Percentiles rank a stretch among this genome's conserved stretches.
These are phyloP conservation scores for Tetrapisispora fleetii DNA, from an alignment of 805 yeast species.

Conservation along the genomic window DNA sequence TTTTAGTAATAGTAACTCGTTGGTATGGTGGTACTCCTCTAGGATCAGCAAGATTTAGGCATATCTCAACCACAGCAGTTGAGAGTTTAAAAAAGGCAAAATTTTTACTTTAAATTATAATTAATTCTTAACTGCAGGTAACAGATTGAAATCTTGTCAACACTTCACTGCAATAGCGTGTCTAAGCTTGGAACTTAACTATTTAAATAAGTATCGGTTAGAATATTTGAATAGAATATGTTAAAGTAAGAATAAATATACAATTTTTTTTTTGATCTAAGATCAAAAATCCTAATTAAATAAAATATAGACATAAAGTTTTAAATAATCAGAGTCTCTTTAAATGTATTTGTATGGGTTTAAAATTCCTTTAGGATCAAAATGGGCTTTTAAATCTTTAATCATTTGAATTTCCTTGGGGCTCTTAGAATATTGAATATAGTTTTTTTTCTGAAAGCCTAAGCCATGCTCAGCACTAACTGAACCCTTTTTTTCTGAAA, in stretches of 20 bases:
- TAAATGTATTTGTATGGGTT: slow-evolving; percentile 89
- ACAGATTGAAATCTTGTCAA: too few relatives aligned
- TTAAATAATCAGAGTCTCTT: not conserved
- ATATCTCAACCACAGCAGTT: slow-evolving; percentile 47
- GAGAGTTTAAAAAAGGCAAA: slow-evolving; percentile 33
- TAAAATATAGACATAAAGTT: not conserved
- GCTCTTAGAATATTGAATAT: slow-evolving; percentile 75
- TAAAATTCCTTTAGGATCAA: slow-evolving; percentile 85
- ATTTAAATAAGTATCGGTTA: too few relatives aligned
- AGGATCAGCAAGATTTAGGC: slow-evolving; percentile 63
- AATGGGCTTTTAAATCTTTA: slow-evolving; percentile 66
- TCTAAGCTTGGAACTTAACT: too few relatives aligned
- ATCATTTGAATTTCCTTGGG: slow-evolving; percentile 62
- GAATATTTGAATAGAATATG: too few relatives aligned
- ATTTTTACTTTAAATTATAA: not conserved
- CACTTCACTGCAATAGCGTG: too few relatives aligned
- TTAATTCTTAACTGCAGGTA: not conserved
- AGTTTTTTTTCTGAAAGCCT: slow-evolving; percentile 93
- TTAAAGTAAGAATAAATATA: too few relatives aligned
- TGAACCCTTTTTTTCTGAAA: slow-evolving; percentile 61
- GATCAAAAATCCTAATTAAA: not conserved
- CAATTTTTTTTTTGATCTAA: too few relatives aligned
- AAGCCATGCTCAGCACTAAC: slow-evolving; percentile 96
- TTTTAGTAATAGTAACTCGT: slow-evolving; percentile 58
- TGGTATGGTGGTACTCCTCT: slow-evolving; percentile 78